Evolutionary conservation across 2,329 filamentous ascomycete genomes (phyloP).

Genomic region (Laburnicola sp.): DNA sequence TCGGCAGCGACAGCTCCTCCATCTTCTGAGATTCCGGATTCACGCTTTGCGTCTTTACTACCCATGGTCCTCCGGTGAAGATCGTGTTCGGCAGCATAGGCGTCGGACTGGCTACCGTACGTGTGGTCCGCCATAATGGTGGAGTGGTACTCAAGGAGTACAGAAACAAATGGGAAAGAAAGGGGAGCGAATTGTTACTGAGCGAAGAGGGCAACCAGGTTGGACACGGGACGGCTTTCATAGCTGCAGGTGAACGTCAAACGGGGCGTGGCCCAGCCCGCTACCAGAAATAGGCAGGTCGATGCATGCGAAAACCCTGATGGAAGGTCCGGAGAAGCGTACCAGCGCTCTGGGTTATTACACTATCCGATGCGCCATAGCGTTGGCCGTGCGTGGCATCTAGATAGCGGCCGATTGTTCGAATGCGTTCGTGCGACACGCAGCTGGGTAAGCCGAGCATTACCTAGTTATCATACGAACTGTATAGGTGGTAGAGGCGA

Average conservation of each 20-base stretch:
- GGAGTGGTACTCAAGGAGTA: conserved; percentile 11
- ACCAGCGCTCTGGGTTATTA: conserved; percentile 18
- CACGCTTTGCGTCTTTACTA: conserved; percentile 27
- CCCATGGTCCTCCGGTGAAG: conserved; percentile 26
- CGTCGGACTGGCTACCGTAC: conserved; percentile 41
- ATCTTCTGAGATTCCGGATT: conserved; percentile 23
- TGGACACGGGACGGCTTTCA: conserved; percentile 32
- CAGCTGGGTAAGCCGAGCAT: no score
- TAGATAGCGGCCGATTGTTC: not conserved
- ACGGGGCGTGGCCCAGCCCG: conserved; percentile 25
- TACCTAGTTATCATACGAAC: no score
- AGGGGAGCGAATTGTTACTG: not conserved
- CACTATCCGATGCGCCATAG: conserved; percentile 5
- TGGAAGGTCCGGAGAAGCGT: conserved; percentile 18
- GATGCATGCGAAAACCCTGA: conserved; percentile 19
- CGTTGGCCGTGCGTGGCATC: not conserved
- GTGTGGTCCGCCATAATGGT: conserved; percentile 26
- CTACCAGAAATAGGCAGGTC: conserved; percentile 24
- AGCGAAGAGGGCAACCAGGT: conserved; percentile 5
- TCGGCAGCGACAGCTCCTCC: conserved; percentile 55
- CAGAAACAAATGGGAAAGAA: conserved; percentile 9
- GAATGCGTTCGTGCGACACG: not conserved
- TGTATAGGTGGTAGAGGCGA: no score
- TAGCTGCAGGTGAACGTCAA: conserved; percentile 33
- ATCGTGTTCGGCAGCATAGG: conserved; percentile 38